These are phyloP conservation scores for Aspergillus cristatus DNA, from an alignment of 495 filamentous ascomycete genomes.

Conservation along the genomic window DNA sequence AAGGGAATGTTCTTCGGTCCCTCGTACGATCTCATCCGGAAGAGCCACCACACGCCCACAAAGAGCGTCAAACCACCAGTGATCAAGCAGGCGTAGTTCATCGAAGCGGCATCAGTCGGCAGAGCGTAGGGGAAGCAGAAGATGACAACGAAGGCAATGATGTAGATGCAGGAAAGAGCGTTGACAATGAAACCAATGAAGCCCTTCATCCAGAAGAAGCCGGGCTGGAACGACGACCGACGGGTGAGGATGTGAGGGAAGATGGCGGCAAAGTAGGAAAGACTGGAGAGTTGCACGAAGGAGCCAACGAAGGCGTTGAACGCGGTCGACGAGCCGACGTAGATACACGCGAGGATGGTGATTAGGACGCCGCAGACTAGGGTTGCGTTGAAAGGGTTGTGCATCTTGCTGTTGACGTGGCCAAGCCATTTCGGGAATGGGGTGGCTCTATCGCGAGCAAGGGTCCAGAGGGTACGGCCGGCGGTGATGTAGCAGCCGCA, in stretches of 20 bases:
- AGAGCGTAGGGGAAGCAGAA: constrained; percentile 67
- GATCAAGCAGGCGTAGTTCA: constrained; percentile 68
- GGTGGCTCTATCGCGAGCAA: constrained; percentile 61
- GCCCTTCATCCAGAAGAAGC: constrained; percentile 60
- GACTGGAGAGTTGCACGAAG: constrained; percentile 57
- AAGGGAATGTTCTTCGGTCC: constrained; percentile 30
- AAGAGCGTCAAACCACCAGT: constrained; percentile 49
- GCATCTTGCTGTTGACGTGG: constrained; percentile 33
- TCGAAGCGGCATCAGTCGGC: constrained; percentile 45
- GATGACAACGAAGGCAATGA: constrained; percentile 60
- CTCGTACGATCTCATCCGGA: constrained; percentile 25
- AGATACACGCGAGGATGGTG: constrained; percentile 64
- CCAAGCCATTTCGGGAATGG: constrained; percentile 34
- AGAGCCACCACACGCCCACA: constrained; percentile 31
- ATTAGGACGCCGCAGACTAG: constrained; percentile 49
- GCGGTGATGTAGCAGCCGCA: constrained; percentile 65
- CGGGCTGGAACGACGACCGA: constrained; percentile 53
- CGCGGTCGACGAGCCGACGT: constrained; percentile 61
- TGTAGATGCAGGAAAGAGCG: constrained; percentile 49
- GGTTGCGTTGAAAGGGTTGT: constrained; percentile 61
- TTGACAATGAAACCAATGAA: constrained; percentile 53
- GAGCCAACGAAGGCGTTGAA: constrained; percentile 71
- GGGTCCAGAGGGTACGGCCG: constrained; percentile 79
- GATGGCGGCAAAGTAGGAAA: constrained; percentile 70
- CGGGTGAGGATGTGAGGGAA: constrained; percentile 60